phyloP scores from a whole-genome alignment of 164 flowering plant species.

The Chimonanthus salicifolius region DNA sequence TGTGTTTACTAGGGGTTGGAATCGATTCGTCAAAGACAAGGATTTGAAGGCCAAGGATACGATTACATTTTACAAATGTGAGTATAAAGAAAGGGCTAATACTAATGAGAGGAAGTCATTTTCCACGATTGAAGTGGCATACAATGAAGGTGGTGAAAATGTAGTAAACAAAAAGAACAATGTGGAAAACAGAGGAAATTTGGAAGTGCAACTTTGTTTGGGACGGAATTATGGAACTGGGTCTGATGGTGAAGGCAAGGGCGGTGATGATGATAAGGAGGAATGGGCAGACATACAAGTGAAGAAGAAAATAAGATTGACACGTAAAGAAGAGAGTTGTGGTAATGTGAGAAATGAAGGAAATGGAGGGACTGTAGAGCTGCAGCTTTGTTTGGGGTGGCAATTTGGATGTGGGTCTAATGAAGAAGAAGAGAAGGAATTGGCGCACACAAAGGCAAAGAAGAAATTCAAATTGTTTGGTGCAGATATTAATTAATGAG shows the following conservation, averaged over 20 bases:
- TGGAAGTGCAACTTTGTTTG: too few species aligned
- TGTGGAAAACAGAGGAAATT: too few species aligned
- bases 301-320: too few species aligned
- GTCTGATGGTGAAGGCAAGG: not conserved
- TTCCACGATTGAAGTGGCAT: conserved; percentile 23
- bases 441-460: not conserved
- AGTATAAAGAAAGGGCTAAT: conserved; percentile 7
- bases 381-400: conserved; percentile 15
- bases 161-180: too few species aligned
- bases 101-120: conserved; percentile 7
- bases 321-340: too few species aligned
- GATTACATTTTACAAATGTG: conserved; percentile 36
- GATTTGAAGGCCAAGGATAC: conserved; percentile 45
- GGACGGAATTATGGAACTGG: too few species aligned
- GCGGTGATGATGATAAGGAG: not conserved
- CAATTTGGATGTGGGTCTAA: not conserved
- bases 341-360: not conserved
- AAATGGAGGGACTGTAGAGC: not conserved
- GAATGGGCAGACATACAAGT: too few species aligned
- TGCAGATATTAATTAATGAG: conserved; percentile 17
- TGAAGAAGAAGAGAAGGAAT: conserved; percentile 2
- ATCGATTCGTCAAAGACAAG: conserved; percentile 60
- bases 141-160: not conserved
- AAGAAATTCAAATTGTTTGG: conserved; percentile 33
- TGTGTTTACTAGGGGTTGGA: conserved; percentile 83